These are phyloP conservation scores for Phaeosphaeriaceae sp. DNA, from an alignment of 2,329 filamentous ascomycete genomes.

Conservation along the genomic window DNA sequence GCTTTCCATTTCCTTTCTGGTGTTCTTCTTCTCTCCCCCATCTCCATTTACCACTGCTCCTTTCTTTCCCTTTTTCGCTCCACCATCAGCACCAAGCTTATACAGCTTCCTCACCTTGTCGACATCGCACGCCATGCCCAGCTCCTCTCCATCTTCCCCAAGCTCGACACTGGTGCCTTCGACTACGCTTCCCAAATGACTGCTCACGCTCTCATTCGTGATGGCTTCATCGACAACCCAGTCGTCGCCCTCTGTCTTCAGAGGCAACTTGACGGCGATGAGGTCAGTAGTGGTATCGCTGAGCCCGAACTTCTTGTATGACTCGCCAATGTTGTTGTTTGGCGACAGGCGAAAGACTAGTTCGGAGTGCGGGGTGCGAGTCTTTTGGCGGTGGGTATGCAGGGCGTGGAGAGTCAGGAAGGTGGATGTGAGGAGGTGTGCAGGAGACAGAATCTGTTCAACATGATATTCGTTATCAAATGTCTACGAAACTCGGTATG, in stretches of 20 bases:
- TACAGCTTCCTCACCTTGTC: constrained; percentile 82
- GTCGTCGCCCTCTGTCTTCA: constrained; percentile 10
- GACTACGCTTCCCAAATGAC: constrained; percentile 34
- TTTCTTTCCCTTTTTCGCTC: constrained; percentile 45
- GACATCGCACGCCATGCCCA: constrained; percentile 62
- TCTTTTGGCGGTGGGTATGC: constrained; percentile 65
- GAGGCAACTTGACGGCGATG: constrained; percentile 80
- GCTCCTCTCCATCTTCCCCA: constrained; percentile 35
- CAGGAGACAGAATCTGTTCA: constrained; percentile 70
- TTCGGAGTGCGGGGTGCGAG: constrained; percentile 87
- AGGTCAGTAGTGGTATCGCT: constrained; percentile 72
- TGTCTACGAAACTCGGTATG: not conserved
- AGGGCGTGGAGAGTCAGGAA: constrained; percentile 78
- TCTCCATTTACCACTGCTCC: constrained; percentile 40
- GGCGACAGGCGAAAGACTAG: constrained; percentile 81
- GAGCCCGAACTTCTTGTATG: constrained; percentile 89
- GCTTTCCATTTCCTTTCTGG: constrained; percentile 67
- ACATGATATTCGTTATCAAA: not conserved
- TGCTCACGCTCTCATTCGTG: constrained; percentile 31
- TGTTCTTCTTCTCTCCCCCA: constrained; percentile 47
- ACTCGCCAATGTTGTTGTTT: constrained; percentile 90
- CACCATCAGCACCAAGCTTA: constrained; percentile 71
- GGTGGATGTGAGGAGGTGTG: constrained; percentile 76
- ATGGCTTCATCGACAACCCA: constrained; percentile 14
- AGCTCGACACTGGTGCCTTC: constrained; percentile 33